These are phyloP conservation scores for Priceomyces medius DNA, from an alignment of 805 yeast genomes.

Conservation along the genomic window DNA sequence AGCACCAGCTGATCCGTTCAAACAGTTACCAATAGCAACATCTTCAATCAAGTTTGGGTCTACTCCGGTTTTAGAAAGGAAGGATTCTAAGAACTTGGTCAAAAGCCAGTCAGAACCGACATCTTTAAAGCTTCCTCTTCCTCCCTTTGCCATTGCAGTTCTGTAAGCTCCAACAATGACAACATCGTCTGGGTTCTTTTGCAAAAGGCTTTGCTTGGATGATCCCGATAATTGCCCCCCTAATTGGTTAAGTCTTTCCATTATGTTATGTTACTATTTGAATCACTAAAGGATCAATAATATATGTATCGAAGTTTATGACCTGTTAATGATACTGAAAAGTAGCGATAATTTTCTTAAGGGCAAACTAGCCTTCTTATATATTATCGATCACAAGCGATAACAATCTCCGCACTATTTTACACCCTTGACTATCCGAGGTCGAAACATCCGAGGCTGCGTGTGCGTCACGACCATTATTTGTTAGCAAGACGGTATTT, in stretches of 20 bases:
- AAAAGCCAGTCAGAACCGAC: constrained; percentile 78
- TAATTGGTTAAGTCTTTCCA: constrained; percentile 50
- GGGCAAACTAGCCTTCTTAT: constrained; percentile 1
- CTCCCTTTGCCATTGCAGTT: constrained; percentile 86
- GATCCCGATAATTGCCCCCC: constrained; percentile 43
- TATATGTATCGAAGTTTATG: background rate
- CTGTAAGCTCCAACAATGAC: constrained; percentile 89
- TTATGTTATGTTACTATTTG: constrained; percentile 12
- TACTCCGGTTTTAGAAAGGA: constrained; percentile 53
- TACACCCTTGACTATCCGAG: constrained; percentile 3
- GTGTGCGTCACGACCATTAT: background rate
- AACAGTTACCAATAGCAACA: constrained; percentile 86
- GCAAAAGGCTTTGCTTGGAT: constrained; percentile 41
- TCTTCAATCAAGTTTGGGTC: constrained; percentile 67
- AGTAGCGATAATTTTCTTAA: background rate
- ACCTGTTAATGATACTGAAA: background rate
- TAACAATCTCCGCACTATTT: constrained; percentile 3
- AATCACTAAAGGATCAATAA: too few relatives aligned
- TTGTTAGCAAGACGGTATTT: background rate
- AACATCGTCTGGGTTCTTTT: constrained; percentile 80
- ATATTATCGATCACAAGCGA: constrained; percentile 4
- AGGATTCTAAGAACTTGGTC: constrained; percentile 58
- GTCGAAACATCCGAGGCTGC: constrained; percentile 4
- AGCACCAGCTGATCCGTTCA: constrained; percentile 92
- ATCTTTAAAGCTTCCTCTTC: constrained; percentile 83